Evolutionary conservation across 2,329 filamentous ascomycete genomes (phyloP), one percentile per base, ranked within the genome.

Genomic region (Didymella glomerata): DNA sequence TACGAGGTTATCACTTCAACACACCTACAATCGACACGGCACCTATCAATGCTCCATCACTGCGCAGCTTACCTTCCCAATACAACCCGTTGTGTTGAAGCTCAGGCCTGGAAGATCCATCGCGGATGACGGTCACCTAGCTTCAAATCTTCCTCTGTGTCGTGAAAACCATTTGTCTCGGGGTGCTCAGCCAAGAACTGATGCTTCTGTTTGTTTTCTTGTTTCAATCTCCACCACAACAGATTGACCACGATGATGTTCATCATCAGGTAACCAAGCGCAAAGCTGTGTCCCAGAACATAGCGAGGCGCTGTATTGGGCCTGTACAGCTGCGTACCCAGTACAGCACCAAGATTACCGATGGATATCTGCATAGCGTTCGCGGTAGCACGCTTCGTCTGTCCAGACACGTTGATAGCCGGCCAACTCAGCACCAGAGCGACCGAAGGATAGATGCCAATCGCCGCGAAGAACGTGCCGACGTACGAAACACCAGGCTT

Each of bases 371-470:
- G 82, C 63, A 83, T 78, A 0, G 78, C 80, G 13, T 82, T 79
- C 1, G 80, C 78, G 28, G 82, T 80, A 4, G 83, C 79, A 42
- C 81, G 80, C 68, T 85, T 86, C 62, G 82, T 84, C 55, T 82
- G 80, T 1, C 83, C 84, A 0, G 80, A 79, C 0, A 85, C 69
- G 58, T 86, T 85, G 71, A 85, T 85, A 10, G 78, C 73, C 1
- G 85, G 78, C 83, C 83, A 85, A 2, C 77, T 79, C 16, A 85
- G 69, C 13, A 76, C 73, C 14, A 78, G 67, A 0, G 77, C 76
- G 5, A 77, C 76, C 1, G 72, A 74, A 2, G 76, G 75, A 51
- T 79, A 79, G 48, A 79, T 77, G 10, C 76, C 77, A 10, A 73
- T 64, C 11, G 76, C 76, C 2, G 76, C 76, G 45, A 79, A 68